These are phyloP conservation scores for Colletotrichum musicola DNA, from an alignment of 2,329 filamentous ascomycete species.

Conservation along the genomic window DNA sequence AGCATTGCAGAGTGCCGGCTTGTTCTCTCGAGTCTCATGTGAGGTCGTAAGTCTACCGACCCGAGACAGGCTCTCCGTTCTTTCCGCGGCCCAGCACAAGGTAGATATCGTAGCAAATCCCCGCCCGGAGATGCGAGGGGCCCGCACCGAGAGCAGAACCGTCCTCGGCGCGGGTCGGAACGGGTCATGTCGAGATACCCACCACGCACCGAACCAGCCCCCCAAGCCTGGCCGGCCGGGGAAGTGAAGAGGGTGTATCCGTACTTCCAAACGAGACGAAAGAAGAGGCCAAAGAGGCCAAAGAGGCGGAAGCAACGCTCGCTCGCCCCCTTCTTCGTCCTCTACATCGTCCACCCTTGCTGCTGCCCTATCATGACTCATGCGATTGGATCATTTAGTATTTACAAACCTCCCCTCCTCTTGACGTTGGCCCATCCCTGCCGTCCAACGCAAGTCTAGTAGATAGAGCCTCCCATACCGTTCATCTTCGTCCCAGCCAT, in stretches of 20 bases:
- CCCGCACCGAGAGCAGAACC: background rate
- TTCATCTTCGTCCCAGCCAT: background rate
- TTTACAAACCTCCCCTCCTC: background rate
- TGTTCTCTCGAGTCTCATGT: background rate
- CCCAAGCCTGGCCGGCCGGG: background rate
- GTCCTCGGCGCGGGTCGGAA: slow-evolving; percentile 5
- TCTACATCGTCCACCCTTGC: slow-evolving; percentile 8
- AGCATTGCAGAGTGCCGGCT: background rate
- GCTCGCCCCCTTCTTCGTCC: background rate
- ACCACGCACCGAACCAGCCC: background rate
- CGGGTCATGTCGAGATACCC: background rate
- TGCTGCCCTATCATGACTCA: slow-evolving; percentile 9
- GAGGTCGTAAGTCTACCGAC: no score
- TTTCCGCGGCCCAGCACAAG: no score
- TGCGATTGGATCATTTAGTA: background rate
- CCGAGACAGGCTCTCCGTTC: no score
- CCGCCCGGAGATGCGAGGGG: background rate
- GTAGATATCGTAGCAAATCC: background rate
- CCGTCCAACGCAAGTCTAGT: background rate
- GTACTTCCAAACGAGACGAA: background rate
- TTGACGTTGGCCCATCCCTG: background rate
- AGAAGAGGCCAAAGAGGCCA: slow-evolving; percentile 6
- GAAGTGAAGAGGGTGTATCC: background rate
- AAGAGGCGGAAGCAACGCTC: slow-evolving; percentile 12
- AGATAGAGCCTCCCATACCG: background rate